A percentile compares a stretch with the other conserved stretches of the same genome.
Conservation (phyloP, 495 filamentous ascomycete species). For the Penicillium pancosmium region DNA sequence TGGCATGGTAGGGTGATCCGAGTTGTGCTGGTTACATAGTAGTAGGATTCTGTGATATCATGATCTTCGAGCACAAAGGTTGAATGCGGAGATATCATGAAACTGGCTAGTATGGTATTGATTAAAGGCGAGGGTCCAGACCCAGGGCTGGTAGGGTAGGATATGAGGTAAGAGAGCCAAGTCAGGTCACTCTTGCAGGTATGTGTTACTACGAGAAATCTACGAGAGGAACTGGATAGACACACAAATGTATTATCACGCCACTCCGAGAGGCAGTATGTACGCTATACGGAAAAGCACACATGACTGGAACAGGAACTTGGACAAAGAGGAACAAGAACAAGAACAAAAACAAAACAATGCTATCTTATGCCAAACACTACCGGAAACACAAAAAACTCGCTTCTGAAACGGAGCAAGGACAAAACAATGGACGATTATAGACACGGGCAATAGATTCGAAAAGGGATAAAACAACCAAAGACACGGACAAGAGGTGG, state of each 20-base stretch:
- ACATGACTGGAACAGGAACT: constrained; percentile 11
- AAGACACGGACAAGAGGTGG: constrained; percentile 11
- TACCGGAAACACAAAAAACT: constrained; percentile 26
- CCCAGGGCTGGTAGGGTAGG: background rate
- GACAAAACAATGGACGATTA: constrained; percentile 30
- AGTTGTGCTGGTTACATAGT: background rate
- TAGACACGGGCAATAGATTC: constrained; percentile 36
- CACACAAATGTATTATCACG: constrained; percentile 22
- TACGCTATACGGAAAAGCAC: constrained; percentile 18
- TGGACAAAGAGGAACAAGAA: background rate
- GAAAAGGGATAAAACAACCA: constrained; percentile 22
- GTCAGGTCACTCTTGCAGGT: background rate
- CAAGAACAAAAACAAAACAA: constrained; percentile 18
- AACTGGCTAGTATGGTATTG: background rate
- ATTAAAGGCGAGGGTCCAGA: background rate
- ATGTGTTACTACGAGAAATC: background rate
- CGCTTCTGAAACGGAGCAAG: constrained; percentile 38
- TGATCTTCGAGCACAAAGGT: background rate
- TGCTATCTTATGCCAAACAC: constrained; percentile 39
- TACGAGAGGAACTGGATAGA: constrained; percentile 4
- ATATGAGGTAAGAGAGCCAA: background rate
- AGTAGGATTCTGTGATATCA: background rate
- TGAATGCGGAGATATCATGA: background rate
- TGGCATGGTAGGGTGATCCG: background rate
- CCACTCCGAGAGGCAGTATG: constrained; percentile 18